Conservation (phyloP, 2,329 filamentous ascomycete genomes). For the Exserohilum turcica region DNA sequence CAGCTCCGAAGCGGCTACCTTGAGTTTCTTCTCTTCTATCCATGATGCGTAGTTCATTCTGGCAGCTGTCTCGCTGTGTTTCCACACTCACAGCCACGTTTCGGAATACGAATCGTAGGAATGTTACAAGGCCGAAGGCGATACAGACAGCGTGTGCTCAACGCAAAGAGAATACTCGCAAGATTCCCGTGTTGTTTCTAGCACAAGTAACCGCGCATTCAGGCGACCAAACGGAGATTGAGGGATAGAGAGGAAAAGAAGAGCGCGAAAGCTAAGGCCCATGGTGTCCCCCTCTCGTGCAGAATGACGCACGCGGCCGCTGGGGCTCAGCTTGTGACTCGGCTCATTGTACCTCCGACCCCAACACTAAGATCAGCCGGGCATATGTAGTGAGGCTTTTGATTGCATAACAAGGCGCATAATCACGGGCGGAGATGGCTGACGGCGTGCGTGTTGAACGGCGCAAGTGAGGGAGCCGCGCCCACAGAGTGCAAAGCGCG, state of each 20-base stretch:
- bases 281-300: conserved; percentile 6
- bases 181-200: not conserved
- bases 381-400: conserved; percentile 14
- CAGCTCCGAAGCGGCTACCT: conserved; percentile 29
- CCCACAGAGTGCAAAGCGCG: conserved; percentile 2
- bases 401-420: conserved; percentile 26
- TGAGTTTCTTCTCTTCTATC: conserved; percentile 54
- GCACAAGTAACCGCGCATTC: not conserved
- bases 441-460: conserved; percentile 21
- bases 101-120: not conserved
- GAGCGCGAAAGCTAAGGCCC: conserved; percentile 5
- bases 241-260: conserved; percentile 1
- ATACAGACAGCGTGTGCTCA: not conserved
- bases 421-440: conserved; percentile 17
- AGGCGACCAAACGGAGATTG: not conserved
- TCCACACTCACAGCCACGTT: conserved; percentile 8
- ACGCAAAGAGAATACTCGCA: not conserved
- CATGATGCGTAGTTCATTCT: conserved; percentile 53
- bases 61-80: conserved; percentile 11
- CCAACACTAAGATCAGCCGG: conserved; percentile 18
- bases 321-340: conserved; percentile 4
- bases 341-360: conserved; percentile 6
- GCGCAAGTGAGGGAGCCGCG: conserved; percentile 3
- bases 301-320: conserved; percentile 26
- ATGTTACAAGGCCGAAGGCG: not conserved